phyloP scores from a whole-genome alignment of 768 basidiomycete species.

The Phlegmacium glaucopus region DNA sequence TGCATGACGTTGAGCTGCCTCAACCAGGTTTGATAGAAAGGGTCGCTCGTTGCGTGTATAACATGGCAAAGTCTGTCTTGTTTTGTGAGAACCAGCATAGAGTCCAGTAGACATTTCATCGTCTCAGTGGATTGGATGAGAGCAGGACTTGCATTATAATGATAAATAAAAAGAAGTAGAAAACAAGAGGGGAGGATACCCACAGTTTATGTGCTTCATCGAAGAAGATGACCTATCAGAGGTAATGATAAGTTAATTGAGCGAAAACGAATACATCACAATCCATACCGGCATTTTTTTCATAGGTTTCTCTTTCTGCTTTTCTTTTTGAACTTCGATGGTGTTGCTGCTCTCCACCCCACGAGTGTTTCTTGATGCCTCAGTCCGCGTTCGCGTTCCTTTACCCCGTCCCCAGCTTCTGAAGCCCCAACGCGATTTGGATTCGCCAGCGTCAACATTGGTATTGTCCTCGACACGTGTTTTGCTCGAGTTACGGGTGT shows the following conservation, averaged over 20 bases:
- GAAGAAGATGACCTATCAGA: slow-evolving; percentile 60
- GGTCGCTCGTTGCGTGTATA: slow-evolving; percentile 79
- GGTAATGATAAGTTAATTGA: neutral
- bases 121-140: slow-evolving; percentile 75
- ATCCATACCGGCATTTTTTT: slow-evolving; percentile 69
- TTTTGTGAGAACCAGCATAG: slow-evolving; percentile 84
- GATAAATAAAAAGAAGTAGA: neutral
- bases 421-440: slow-evolving; percentile 30
- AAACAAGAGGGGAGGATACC: slow-evolving; percentile 14
- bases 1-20: slow-evolving; percentile 78
- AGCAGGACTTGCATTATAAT: slow-evolving; percentile 46
- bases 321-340: slow-evolving; percentile 13
- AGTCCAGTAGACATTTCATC: slow-evolving; percentile 83
- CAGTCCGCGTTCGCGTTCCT: slow-evolving; percentile 12
- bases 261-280: neutral
- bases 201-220: slow-evolving; percentile 86
- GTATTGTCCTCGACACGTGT: slow-evolving; percentile 37
- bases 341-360: neutral
- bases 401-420: slow-evolving; percentile 27
- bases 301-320: slow-evolving; percentile 28
- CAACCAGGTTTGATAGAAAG: slow-evolving; percentile 83
- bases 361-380: slow-evolving; percentile 4
- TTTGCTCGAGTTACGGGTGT: slow-evolving; percentile 35
- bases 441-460: slow-evolving; percentile 9
- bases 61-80: slow-evolving; percentile 84